Evolutionary conservation across 2,329 filamentous ascomycete species (phyloP), one percentile per base, ranked within the genome.

Genomic region (Pyrenophora teres): DNA sequence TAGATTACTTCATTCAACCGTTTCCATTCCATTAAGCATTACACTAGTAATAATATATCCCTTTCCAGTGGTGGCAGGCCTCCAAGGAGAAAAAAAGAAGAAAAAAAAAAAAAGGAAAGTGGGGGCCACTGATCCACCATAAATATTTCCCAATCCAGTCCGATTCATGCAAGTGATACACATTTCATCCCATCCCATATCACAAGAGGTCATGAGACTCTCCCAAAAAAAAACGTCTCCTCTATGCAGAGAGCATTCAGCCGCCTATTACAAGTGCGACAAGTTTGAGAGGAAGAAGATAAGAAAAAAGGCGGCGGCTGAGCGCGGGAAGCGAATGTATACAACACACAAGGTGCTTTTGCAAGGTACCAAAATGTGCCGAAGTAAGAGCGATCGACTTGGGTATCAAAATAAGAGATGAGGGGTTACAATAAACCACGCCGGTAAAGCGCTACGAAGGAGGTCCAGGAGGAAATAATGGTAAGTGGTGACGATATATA

Each of bases 341-440:
- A 42, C 19, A 40, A 46, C 32, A 61, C 52, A 63, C 63, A 40
- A 43, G 59, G 54, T 46, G 42, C 56, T 50, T 41, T 56, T 52
- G 49, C 52, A 33, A 43, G 32, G 56, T 46, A 15, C 31, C 33
- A 37, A 9, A 25, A 46, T 36, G 41, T 31, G 36, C 57, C 52
- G 39, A 47, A 46, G 50, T 50, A 60, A 54, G 63, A 70, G 65
- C 66, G 67, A 70, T 59, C 60, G 67, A 68, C 59, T 63, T 58
- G 67, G 67, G 67, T 70, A 70, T 70, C 67, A 68, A 65, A 63
- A 67, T 52, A 38, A 68, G 65, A 60, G 64, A 60, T 52, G 5
- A 62, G 50, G 27, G 44, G 35, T 53, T 50, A 37, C 45, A 57
- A 56, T 54, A 64, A 62, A 60, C 44, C 41, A 47, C 56, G 56